Evolutionary conservation across 2,329 filamentous ascomycete species (phyloP).

Genomic region (Venturia oleaginea): DNA sequence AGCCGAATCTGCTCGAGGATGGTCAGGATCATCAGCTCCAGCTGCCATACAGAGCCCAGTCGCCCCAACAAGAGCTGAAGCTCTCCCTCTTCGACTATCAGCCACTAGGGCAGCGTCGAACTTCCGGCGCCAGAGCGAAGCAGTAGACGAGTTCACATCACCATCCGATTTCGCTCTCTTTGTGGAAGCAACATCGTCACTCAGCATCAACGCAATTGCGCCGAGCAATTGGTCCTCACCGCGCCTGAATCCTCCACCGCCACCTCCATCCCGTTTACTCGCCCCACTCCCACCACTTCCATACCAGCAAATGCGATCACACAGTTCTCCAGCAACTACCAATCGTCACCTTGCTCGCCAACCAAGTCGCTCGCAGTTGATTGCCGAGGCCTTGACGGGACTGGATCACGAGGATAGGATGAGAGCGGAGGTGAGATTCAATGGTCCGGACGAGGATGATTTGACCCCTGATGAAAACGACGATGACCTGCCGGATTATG

Average conservation of each 20-base stretch:
- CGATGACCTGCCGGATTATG: constrained; percentile 38
- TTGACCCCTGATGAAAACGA: constrained; percentile 21
- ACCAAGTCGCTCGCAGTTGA: constrained; percentile 18
- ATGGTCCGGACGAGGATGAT: constrained; percentile 23
- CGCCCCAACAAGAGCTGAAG: not conserved
- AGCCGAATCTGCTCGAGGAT: not conserved
- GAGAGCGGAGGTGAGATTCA: constrained; percentile 17
- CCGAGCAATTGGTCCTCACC: not conserved
- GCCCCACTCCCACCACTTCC: constrained; percentile 10
- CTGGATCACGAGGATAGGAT: constrained; percentile 4
- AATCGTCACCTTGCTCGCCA: not conserved
- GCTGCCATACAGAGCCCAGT: not conserved
- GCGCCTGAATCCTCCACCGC: not conserved
- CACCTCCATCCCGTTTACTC: not conserved
- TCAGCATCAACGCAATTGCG: constrained; percentile 17
- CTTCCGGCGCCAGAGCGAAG: constrained; percentile 3
- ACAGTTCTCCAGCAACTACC: not conserved
- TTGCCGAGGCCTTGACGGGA: constrained; percentile 11
- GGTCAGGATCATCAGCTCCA: constrained; percentile 5
- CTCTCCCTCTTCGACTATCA: not conserved
- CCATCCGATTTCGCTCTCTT: constrained; percentile 30
- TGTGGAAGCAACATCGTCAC: constrained; percentile 29
- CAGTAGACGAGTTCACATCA: constrained; percentile 12
- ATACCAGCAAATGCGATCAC: not conserved
- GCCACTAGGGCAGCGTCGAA: not conserved